Evolutionary conservation across 2,329 filamentous ascomycete genomes (phyloP), one percentile per base, ranked within the genome.

Genomic region (Pyricularia grisea): DNA sequence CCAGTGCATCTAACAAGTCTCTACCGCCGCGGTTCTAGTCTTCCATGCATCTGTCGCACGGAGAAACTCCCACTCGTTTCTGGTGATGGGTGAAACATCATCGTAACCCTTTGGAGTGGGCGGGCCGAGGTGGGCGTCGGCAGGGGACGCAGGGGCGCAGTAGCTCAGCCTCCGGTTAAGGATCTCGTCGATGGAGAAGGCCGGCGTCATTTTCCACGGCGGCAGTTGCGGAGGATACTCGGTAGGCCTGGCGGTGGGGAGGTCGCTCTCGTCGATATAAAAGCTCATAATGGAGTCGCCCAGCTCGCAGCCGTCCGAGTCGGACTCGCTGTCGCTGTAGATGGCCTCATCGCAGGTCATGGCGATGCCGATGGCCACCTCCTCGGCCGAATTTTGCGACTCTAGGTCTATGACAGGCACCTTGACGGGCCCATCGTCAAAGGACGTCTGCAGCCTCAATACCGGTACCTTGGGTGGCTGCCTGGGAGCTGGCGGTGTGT

Each of bases 51-150:
- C 79, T 71, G 81, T 79, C 3, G 83, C 83, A 60, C 81, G 79
- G 72, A 90, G 75, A 73, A 87, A 86, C 0, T 86, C 85, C 87
- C 87, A 90, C 76, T 89, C 87, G 5, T 85, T 85, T 60, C 84
- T 81, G 10, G 87, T 89, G 28, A 85, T 83, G 6, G 87, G 87
- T 67, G 86, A 88, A 69, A 89, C 86, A 73, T 90, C 87, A 25
- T 87, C 86, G 71, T 85, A 87, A 9, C 79, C 82, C 71, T 88
- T 87, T 1, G 86, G 87, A 69, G 87, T 89, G 77, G 79, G 76
- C 0, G 86, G 83, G 0, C 84, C 85, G 25, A 82, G 71, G 66
- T 70, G 74, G 68, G 76, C 63, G 67, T 33, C 50, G 73, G 70
- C 61, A 69, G 71, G 31, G 71, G 72, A 64, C 73, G 74, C 65